Percentiles rank a stretch among this genome's conserved stretches.
Conservation (phyloP, 768 basidiomycete species). For the Rubroboletus pulcherrimus region DNA sequence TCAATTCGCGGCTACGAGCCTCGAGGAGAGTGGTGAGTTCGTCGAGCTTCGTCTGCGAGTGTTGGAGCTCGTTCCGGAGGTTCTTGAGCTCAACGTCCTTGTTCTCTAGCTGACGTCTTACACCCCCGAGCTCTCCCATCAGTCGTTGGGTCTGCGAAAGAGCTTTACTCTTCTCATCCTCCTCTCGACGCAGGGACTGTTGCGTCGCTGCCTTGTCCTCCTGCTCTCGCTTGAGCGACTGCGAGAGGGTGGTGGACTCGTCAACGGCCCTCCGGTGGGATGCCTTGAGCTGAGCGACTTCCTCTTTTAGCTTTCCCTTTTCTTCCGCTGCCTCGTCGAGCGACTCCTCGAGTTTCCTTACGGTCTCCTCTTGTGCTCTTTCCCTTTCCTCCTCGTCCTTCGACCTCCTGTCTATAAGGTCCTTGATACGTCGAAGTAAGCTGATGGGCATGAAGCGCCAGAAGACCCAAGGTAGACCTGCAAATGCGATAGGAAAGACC, state of each 20-base stretch:
- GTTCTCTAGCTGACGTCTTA: slow-evolving; percentile 22
- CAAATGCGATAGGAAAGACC: slow-evolving; percentile 28
- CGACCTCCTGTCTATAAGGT: slow-evolving; percentile 1
- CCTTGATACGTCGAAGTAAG: background rate
- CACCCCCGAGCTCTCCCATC: slow-evolving; percentile 8
- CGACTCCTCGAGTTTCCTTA: slow-evolving; percentile 18
- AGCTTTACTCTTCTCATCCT: slow-evolving; percentile 17
- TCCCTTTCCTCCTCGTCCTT: slow-evolving; percentile 24
- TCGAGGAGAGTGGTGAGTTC: slow-evolving; percentile 32
- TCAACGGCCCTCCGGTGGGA: slow-evolving; percentile 3
- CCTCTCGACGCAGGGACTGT: slow-evolving; percentile 19
- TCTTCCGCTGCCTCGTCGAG: slow-evolving; percentile 7
- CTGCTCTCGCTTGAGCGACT: slow-evolving; percentile 18
- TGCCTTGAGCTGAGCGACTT: slow-evolving; percentile 12
- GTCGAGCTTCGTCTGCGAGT: slow-evolving; percentile 21
- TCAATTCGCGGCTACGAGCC: slow-evolving; percentile 37
- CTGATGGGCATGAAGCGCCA: slow-evolving; percentile 10
- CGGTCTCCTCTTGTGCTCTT: slow-evolving; percentile 7
- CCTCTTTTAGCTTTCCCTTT: slow-evolving; percentile 17
- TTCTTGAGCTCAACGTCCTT: slow-evolving; percentile 26
- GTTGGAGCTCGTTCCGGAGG: slow-evolving; percentile 26
- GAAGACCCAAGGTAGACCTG: slow-evolving; percentile 25
- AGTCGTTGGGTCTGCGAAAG: slow-evolving; percentile 14
- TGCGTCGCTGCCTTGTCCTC: slow-evolving; percentile 14
- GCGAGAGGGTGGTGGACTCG: slow-evolving; percentile 11